Conservation (phyloP, 176 grass and related monocot genomes). For the Coix lacrymajobi region DNA sequence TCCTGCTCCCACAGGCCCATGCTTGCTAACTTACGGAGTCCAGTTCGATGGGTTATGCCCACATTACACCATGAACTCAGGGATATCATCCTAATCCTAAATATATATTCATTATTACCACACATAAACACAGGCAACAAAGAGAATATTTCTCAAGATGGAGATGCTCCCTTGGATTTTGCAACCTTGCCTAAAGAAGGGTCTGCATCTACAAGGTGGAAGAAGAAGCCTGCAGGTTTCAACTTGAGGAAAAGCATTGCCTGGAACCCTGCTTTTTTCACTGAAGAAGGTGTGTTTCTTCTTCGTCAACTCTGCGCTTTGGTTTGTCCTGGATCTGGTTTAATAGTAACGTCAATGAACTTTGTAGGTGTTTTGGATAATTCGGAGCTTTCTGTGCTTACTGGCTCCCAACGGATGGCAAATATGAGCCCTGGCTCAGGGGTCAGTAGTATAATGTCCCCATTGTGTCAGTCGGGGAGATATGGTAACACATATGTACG, state of each 20-base stretch:
- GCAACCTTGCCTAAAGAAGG: background rate
- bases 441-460: background rate
- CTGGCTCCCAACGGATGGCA: slow-evolving; percentile 38
- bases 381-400: slow-evolving; percentile 65
- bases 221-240: slow-evolving; percentile 41
- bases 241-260: slow-evolving; percentile 90
- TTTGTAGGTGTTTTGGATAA: slow-evolving; percentile 72
- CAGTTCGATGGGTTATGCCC: background rate
- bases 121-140: slow-evolving; percentile 21
- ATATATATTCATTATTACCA: background rate
- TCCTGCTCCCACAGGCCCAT: background rate
- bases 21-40: background rate
- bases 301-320: background rate
- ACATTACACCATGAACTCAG: background rate
- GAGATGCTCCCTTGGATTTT: background rate
- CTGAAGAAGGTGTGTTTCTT: slow-evolving; percentile 53
- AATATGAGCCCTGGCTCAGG: slow-evolving; percentile 25
- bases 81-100: background rate
- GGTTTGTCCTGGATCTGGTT: background rate
- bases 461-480: slow-evolving; percentile 19
- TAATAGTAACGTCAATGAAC: background rate
- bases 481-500: slow-evolving; percentile 17
- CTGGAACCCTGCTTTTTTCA: slow-evolving; percentile 90
- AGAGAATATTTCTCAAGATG: slow-evolving; percentile 33
- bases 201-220: slow-evolving; percentile 12